Base-by-base conservation (phyloP, 768 basidiomycete genomes). In the Omphalotus guepiniiformis region DNA sequence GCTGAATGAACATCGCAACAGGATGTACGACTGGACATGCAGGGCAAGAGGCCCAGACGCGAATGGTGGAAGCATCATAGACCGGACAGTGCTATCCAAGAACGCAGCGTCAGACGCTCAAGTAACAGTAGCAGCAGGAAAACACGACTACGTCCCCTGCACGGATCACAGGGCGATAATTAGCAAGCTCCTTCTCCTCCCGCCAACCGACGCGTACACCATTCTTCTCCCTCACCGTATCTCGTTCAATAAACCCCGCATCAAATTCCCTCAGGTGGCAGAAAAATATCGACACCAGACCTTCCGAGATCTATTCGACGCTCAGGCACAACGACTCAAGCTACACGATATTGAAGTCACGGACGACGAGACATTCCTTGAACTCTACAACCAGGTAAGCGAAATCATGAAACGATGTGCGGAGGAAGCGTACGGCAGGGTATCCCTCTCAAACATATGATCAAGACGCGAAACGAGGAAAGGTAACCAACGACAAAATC, bases 1-100 rank as follows among this genome's bases (percentile, higher is more conserved):
- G 32, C 22, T 22, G 3, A 21, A 23, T 32, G 43, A 42, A 4
- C 50, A 56, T 23, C 23, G 51, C 2, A 46, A 47, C n/a, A 48
- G 45, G 13, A 26, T 32, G 28, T 23, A 38, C 1, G 53, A 59
- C 26, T 59, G 52, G 56, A 59, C 54, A 1, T 48, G 44, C 18
- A 34, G 39, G 2, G 48, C 29, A 15, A 46, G 46, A 38, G 26
- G 13, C 11, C 13, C 25, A 13, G 41, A 36, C 13, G 38, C 30
- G 0, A 39, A 26, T 4, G 46, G 45, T 8, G 55, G 59, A 3
- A 58, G 50, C 47, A 62, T 62, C 18, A 62, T n/a, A n/a, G n/a
- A n/a, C n/a, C n/a, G n/a, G n/a, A n/a, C n/a, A n/a, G n/a, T n/a
- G n/a, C n/a, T n/a, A n/a, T n/a, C n/a, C n/a, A n/a, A n/a, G n/a